Evolutionary conservation across 371 early-diverging fungal genomes (phyloP), one percentile per base, ranked within the genome.

Genomic region (Vairimorpha necatrix): DNA sequence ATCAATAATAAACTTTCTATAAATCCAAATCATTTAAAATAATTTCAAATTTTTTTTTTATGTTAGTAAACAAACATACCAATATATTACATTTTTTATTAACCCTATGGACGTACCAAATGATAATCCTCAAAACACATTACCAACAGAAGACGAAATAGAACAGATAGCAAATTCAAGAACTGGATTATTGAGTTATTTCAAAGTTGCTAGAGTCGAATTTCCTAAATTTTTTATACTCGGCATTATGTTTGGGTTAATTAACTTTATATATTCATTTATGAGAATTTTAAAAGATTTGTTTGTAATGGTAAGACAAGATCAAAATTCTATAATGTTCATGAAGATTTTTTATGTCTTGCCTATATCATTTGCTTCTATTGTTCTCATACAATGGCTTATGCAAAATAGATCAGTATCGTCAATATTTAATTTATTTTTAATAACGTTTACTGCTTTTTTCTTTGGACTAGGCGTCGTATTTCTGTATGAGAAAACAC

Each of bases 271-370:
- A 69, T 86, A 86, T 69, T 83, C 85, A 20, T 75, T 86, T 62
- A 78, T 84, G 66, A 80, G 86, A 75, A 86, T 86, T 53, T 63
- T 84, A 33, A 86, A 86, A 69, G 86, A 86, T 74, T 77, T 67
- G 22, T 80, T 82, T 65, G 82, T 86, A 26, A 79, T 84, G 42
- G 75, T 67, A 22, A 74, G 84, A 69, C 84, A 82, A 78, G 78
- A 79, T 50, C 82, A 84, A 1, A 77, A 77, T 30, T 79, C 83
- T 62, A 83, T 86, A 34, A 50, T 72, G 33, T 83, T 74, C 60
- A 77, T 86, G 36, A 85, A 84, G 53, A 80, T 83, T 42, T 76
- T 84, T 42, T 75, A 79, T 30, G 77, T 85, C 3, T 78, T 81
- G 39, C 84, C 77, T 0, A 70, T 76, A 11, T 78, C 82, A 9